phyloP scores from a whole-genome alignment of 371 early-diverging fungal species.

The Phascolomyces articulosus region DNA sequence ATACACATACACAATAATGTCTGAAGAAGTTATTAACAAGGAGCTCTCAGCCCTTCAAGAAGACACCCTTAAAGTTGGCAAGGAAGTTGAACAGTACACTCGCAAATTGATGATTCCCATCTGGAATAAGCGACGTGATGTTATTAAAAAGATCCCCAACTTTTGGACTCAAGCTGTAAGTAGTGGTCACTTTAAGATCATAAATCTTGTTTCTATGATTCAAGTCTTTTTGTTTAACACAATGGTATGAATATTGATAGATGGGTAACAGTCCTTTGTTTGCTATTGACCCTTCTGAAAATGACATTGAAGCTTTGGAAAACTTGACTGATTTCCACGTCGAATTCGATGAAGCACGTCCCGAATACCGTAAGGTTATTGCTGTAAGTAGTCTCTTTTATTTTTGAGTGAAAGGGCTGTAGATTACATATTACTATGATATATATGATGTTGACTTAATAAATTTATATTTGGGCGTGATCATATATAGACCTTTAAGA shows the following conservation, averaged over 20 bases:
- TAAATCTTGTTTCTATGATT: neutral
- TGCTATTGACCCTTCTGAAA: constrained; percentile 19
- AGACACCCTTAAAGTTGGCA: constrained; percentile 36
- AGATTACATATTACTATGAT: too few relatives aligned
- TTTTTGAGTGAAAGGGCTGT: too few relatives aligned
- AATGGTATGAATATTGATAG: constrained; percentile 20
- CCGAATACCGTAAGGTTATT: constrained; percentile 50
- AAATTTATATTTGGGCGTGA: neutral
- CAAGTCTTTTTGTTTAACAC: neutral
- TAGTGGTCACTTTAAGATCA: too few relatives aligned
- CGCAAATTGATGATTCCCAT: constrained; percentile 57
- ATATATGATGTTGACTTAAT: too few relatives aligned
- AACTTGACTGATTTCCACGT: constrained; percentile 62
- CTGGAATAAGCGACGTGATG: constrained; percentile 59
- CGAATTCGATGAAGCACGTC: constrained; percentile 51
- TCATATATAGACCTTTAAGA: constrained; percentile 49
- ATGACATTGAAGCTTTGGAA: constrained; percentile 48
- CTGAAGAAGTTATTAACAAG: constrained; percentile 39
- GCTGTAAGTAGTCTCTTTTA: constrained; percentile 39
- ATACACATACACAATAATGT: neutral
- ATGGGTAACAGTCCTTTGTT: constrained; percentile 40
- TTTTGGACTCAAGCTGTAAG: constrained; percentile 58
- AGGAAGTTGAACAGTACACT: constrained; percentile 40
- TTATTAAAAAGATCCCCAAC: constrained; percentile 57
- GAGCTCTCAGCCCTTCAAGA: constrained; percentile 39